phyloP scores from a whole-genome alignment of 2,329 filamentous ascomycete species.

The Thielaviopsis punctulata region DNA sequence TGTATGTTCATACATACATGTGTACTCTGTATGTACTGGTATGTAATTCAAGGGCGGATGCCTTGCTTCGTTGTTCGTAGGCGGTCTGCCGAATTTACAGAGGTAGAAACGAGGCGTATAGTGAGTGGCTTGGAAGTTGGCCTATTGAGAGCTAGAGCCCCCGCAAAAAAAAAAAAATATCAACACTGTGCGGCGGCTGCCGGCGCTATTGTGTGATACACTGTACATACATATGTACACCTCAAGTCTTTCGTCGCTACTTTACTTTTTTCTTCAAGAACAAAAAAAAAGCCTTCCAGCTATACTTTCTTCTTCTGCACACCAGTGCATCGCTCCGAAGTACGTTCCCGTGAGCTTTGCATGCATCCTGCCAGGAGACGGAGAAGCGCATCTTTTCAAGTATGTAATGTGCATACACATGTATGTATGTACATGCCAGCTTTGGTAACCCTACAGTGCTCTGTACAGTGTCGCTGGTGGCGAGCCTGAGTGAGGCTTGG shows the following conservation, averaged over 20 bases:
- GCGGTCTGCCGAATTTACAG: too few relatives aligned
- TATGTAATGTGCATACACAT: too few relatives aligned
- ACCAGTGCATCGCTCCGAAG: neutral
- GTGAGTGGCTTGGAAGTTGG: neutral
- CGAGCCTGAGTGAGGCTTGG: neutral
- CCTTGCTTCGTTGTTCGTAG: too few relatives aligned
- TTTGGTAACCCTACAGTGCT: neutral
- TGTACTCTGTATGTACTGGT: too few relatives aligned
- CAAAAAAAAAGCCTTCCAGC: neutral
- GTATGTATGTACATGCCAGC: neutral
- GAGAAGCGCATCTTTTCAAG: neutral
- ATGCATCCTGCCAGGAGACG: neutral
- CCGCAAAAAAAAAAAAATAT: neutral
- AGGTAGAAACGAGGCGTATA: neutral
- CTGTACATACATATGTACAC: neutral
- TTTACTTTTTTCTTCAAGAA: neutral
- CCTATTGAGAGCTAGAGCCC: neutral
- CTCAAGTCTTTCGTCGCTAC: neutral
- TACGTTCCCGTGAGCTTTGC: neutral
- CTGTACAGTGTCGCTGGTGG: neutral
- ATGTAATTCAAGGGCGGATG: too few relatives aligned
- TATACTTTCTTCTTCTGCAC: neutral
- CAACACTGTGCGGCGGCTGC: neutral
- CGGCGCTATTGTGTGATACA: neutral
- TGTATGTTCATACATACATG: too few relatives aligned